Percentiles rank a stretch among this genome's conserved stretches.
Conservation (phyloP, 352 stramenopile genomes). For the Phytophthora uliginosa region DNA sequence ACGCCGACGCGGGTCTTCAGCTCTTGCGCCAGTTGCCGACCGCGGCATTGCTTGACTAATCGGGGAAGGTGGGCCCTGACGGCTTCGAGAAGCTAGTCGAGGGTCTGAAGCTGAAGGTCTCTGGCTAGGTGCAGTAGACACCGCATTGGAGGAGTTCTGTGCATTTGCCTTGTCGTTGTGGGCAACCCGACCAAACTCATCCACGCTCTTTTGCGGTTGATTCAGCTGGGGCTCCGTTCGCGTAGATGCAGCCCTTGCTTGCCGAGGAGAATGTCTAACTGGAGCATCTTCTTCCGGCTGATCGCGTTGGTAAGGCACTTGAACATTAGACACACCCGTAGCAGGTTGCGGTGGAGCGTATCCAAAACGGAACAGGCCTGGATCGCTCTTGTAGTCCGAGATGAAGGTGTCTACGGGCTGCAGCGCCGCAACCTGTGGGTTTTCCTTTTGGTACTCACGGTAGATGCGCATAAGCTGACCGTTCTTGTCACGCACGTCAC, state of each 20-base stretch:
- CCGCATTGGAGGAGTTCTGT: conserved; percentile 9
- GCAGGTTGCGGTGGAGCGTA: conserved; percentile 77
- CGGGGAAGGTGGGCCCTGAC: conserved; percentile 18
- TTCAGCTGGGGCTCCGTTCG: conserved; percentile 23
- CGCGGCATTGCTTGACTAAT: conserved; percentile 14
- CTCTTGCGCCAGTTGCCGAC: conserved; percentile 8
- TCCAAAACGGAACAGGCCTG: conserved; percentile 70
- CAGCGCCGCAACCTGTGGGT: conserved; percentile 64
- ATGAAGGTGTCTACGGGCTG: conserved; percentile 59
- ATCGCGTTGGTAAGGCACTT: conserved; percentile 67
- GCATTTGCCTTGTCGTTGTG: conserved; percentile 22
- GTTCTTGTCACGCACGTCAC: conserved; percentile 83
- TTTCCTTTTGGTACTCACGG: conserved; percentile 80
- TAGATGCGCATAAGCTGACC: conserved; percentile 78
- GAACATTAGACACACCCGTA: conserved; percentile 56
- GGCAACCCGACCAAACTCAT: conserved; percentile 70
- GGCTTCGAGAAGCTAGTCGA: conserved; percentile 29
- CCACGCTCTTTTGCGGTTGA: conserved; percentile 35
- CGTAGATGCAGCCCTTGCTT: conserved; percentile 4
- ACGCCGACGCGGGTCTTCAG: conserved; percentile 50
- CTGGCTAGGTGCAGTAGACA: conserved; percentile 5
- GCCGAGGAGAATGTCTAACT: conserved; percentile 28
- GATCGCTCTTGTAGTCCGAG: conserved; percentile 53
- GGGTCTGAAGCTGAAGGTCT: conserved; percentile 31
- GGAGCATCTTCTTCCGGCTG: conserved; percentile 28